Evolutionary conservation across 2,329 filamentous ascomycete genomes (phyloP).

Genomic region (Trichoderma asperellum): DNA sequence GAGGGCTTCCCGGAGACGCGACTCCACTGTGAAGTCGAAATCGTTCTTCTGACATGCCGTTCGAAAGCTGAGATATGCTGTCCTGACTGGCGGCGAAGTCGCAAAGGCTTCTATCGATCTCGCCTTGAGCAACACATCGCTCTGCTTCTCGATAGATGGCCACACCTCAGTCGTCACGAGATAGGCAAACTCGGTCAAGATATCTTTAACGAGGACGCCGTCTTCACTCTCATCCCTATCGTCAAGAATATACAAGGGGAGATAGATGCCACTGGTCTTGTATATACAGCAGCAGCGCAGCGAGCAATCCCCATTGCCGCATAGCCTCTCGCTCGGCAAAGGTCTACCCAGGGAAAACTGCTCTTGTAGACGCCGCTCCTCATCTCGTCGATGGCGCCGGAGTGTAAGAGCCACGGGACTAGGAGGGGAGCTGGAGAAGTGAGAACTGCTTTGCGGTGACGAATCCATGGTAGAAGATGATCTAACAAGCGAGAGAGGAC

Average conservation of each 20-base stretch:
- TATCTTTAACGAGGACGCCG: conserved; percentile 27
- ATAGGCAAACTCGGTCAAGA: conserved; percentile 33
- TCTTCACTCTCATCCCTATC: conserved; percentile 26
- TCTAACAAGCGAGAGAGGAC: background rate
- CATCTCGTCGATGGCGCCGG: conserved; percentile 30
- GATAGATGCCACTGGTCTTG: background rate
- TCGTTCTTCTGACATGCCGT: background rate
- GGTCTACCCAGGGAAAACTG: conserved; percentile 35
- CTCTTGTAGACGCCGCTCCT: conserved; percentile 9
- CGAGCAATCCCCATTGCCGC: conserved; percentile 30
- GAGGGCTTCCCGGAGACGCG: background rate
- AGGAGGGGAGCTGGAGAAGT: background rate
- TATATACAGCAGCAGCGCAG: conserved; percentile 28
- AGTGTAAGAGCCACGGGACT: conserved; percentile 20
- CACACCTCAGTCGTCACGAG: conserved; percentile 28
- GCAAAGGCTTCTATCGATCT: conserved; percentile 34
- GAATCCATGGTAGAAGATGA: background rate
- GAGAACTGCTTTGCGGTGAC: background rate
- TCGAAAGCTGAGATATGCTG: conserved; percentile 34
- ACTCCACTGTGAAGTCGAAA: conserved; percentile 6
- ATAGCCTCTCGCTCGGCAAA: conserved; percentile 30
- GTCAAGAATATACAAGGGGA: conserved; percentile 3
- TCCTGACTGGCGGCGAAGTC: conserved; percentile 35
- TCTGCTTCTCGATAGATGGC: conserved; percentile 5
- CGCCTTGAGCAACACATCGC: conserved; percentile 28